Percentiles rank a stretch among this genome's conserved stretches.
These are phyloP conservation scores for Biancaea sappan DNA, from an alignment of 306 rosid genomes.

Conservation along the genomic window DNA sequence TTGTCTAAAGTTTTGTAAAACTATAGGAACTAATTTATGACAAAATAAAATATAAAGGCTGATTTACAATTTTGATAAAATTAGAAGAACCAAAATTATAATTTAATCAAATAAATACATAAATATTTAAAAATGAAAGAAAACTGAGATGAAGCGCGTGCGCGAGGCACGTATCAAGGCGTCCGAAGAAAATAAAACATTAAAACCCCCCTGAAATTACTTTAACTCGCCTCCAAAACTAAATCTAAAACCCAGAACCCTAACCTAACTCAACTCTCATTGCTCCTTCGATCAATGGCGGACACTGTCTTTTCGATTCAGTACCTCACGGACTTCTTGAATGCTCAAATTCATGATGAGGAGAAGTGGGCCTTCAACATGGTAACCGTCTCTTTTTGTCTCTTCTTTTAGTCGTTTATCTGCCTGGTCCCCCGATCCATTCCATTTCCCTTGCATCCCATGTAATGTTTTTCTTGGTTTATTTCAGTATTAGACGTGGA, in stretches of 20 bases:
- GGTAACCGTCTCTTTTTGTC: constrained; percentile 37
- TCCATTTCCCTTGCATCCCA: background rate
- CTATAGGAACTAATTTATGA: no score
- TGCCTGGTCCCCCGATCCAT: background rate
- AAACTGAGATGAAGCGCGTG: no score
- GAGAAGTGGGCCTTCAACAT: constrained; percentile 70
- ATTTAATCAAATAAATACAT: no score
- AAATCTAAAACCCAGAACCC: constrained; percentile 8
- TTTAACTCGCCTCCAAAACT: background rate
- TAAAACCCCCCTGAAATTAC: background rate
- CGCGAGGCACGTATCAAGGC: background rate
- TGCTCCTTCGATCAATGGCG: constrained; percentile 45
- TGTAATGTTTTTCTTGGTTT: background rate
- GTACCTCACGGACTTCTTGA: constrained; percentile 47
- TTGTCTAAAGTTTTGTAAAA: no score
- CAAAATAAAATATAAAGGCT: no score
- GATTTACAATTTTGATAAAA: no score
- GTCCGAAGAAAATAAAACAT: background rate
- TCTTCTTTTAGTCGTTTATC: background rate
- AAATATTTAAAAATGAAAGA: no score
- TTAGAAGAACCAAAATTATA: no score
- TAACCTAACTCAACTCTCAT: background rate
- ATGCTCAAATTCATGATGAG: constrained; percentile 56
- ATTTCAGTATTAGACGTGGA: background rate
- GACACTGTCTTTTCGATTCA: constrained; percentile 45